Evolutionary conservation across 2,329 filamentous ascomycete species (phyloP).

Genomic region (Botrytis cinerea): DNA sequence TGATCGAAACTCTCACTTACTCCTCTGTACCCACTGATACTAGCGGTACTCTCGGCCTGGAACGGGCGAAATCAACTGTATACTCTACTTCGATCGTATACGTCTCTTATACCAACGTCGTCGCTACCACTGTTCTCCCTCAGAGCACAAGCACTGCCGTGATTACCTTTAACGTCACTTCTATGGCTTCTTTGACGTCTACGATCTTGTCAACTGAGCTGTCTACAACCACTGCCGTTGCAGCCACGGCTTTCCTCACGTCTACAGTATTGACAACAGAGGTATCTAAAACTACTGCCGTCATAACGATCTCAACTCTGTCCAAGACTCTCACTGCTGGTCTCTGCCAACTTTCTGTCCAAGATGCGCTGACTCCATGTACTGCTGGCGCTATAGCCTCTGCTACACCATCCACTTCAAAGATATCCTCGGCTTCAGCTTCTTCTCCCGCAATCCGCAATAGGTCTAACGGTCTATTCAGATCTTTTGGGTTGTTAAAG

Average conservation of each 20-base stretch:
- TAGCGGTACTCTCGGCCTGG: not conserved
- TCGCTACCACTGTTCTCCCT: not conserved
- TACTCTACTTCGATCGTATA: conserved; percentile 3
- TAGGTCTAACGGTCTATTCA: not conserved
- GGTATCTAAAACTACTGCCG: not conserved
- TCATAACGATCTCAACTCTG: not conserved
- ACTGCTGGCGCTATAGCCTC: not conserved
- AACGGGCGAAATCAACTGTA: not conserved
- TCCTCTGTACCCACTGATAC: not conserved
- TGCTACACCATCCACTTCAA: not conserved
- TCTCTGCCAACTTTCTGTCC: not conserved
- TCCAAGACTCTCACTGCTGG: not conserved
- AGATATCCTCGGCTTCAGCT: not conserved
- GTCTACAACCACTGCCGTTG: not conserved
- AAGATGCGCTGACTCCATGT: conserved; percentile 1
- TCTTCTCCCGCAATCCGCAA: not conserved
- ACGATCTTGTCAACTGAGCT: not conserved
- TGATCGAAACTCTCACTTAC: not conserved
- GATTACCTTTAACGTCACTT: not conserved
- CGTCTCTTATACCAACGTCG: not conserved
- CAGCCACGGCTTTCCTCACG: not conserved
- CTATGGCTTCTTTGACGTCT: not conserved
- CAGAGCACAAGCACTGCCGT: not conserved
- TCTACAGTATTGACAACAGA: not conserved
- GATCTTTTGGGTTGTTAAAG: not conserved